Conservation (phyloP, 1,139 yeast species). For the Hyphopichia pseudoburtonii region DNA sequence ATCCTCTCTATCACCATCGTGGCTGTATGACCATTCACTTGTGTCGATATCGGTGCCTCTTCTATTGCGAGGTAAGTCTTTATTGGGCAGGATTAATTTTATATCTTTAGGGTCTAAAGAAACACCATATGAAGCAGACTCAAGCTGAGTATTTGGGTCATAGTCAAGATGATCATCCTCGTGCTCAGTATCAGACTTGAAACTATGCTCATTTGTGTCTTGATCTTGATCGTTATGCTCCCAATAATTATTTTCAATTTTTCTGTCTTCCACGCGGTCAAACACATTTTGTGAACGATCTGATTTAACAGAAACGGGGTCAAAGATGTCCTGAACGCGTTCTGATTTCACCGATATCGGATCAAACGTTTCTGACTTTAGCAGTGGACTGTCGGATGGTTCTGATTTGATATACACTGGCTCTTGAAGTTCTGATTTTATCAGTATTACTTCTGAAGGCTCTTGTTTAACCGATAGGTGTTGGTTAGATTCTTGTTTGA, state of each 20-base stretch:
- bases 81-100: background rate
- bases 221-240: too few species aligned
- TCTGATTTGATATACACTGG: conserved; percentile 1
- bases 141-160: conserved; percentile 3
- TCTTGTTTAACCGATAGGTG: background rate
- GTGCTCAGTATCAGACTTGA: background rate
- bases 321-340: conserved; percentile 1
- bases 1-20: conserved; percentile 46
- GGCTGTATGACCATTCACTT: conserved; percentile 16
- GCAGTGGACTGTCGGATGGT: background rate
- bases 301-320: too few species aligned
- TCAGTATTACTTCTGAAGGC: conserved; percentile 2
- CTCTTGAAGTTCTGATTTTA: conserved; percentile 2
- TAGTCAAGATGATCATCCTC: conserved; percentile 1
- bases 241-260: background rate
- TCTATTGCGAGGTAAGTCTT: background rate
- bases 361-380: conserved; percentile 1
- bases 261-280: background rate
- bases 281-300: too few species aligned
- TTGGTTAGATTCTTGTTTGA: background rate
- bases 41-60: background rate
- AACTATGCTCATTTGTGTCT: background rate
- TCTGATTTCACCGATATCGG: conserved; percentile 1
- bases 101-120: conserved; percentile 4
- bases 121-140: conserved; percentile 4